Conservation (phyloP, 257 asterid species). For the Osmanthus fragrans region DNA sequence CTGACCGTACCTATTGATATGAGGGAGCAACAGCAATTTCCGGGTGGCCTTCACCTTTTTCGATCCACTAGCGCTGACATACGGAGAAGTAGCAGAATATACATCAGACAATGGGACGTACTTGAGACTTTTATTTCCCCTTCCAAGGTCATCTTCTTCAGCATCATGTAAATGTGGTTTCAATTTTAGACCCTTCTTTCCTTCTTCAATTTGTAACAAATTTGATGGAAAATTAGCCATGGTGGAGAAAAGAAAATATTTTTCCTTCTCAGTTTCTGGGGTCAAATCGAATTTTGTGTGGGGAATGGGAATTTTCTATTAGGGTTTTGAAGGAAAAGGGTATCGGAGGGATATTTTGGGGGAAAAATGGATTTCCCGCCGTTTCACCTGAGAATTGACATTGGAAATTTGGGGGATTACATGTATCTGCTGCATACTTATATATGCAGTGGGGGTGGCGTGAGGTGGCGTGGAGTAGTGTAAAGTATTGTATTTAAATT, state of each 20-base stretch:
- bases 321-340: slow-evolving; percentile 43
- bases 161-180: slow-evolving; percentile 36
- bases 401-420: not conserved
- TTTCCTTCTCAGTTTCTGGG: slow-evolving; percentile 8
- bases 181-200: slow-evolving; percentile 28
- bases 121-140: slow-evolving; percentile 47
- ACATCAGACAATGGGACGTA: slow-evolving; percentile 84
- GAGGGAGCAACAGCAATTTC: slow-evolving; percentile 32
- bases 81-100: slow-evolving; percentile 88
- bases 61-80: slow-evolving; percentile 66
- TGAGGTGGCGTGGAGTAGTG: too few species aligned
- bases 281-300: not conserved
- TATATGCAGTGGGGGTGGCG: not conserved
- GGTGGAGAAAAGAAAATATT: slow-evolving; percentile 7
- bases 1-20: slow-evolving; percentile 42
- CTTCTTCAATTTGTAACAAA: slow-evolving; percentile 20
- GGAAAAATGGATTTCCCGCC: slow-evolving; percentile 65
- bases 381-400: slow-evolving; percentile 37
- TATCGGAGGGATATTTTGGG: slow-evolving; percentile 36
- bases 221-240: slow-evolving; percentile 49
- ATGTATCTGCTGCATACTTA: not conserved
- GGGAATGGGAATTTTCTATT: slow-evolving; percentile 29
- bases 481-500: too few species aligned
- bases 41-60: slow-evolving; percentile 79
- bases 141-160: slow-evolving; percentile 50